Evolutionary conservation across 176 grass and related monocot genomes (phyloP).

Genomic region (Phragmites australis): DNA sequence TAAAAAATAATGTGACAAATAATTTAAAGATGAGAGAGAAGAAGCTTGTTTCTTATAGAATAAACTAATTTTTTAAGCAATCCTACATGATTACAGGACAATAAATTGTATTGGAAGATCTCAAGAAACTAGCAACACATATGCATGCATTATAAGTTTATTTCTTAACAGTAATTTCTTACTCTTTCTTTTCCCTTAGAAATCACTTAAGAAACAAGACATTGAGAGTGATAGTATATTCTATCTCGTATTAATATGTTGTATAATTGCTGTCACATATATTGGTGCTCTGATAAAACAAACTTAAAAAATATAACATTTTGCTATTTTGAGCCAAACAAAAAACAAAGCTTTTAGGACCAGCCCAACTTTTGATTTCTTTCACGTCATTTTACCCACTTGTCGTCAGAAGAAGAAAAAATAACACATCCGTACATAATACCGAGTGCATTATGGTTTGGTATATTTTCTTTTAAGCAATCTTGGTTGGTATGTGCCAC

Average conservation of each 20-base stretch:
- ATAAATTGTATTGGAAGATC: no score
- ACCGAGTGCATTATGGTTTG: not conserved
- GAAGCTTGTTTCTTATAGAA: no score
- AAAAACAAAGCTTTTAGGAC: not conserved
- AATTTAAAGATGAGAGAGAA: no score
- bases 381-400: not conserved
- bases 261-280: not conserved
- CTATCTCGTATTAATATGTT: not conserved
- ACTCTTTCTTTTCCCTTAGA: no score
- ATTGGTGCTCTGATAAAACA: not conserved
- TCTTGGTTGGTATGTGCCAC: not conserved
- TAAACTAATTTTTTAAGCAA: no score
- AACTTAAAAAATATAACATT: not conserved
- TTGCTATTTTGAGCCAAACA: conserved; percentile 11
- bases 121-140: no score
- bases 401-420: not conserved
- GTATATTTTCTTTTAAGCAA: not conserved
- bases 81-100: no score
- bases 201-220: no score
- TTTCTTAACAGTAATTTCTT: no score
- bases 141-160: no score
- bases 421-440: not conserved
- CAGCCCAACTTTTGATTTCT: conserved; percentile 3
- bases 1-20: no score
- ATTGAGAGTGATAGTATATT: no score